Percentiles rank a stretch among this genome's conserved stretches.
Evolutionary conservation across 768 basidiomycete species (phyloP).

Genomic region (Mycena albidolilacea): DNA sequence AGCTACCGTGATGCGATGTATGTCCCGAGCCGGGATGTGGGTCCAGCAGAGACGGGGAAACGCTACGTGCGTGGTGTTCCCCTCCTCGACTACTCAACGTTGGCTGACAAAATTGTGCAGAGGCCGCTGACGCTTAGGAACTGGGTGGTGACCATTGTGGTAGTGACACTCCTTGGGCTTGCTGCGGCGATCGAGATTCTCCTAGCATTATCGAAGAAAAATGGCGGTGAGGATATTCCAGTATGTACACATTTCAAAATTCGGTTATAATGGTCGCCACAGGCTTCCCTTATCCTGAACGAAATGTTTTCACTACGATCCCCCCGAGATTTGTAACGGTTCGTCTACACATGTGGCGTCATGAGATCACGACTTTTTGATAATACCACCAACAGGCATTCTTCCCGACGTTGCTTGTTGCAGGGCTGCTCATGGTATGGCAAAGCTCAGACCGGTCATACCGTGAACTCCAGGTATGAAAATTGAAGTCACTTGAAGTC

Average conservation of each 20-base stretch:
- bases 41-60: not conserved
- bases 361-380: conserved; percentile 7
- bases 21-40: conserved; percentile 24
- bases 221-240: conserved; percentile 55
- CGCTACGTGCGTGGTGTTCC: conserved; percentile 19
- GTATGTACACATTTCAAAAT: no score
- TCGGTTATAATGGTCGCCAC: not conserved
- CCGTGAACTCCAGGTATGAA: conserved; percentile 64
- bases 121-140: conserved; percentile 20
- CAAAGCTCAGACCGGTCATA: conserved; percentile 48
- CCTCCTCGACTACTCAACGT: not conserved
- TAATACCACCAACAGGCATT: conserved; percentile 62
- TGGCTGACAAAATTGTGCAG: not conserved
- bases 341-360: not conserved
- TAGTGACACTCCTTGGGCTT: conserved; percentile 48
- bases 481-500: not conserved
- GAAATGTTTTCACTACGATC: conserved; percentile 63
- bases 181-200: conserved; percentile 64
- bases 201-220: conserved; percentile 55
- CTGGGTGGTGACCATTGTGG: conserved; percentile 23
- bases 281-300: conserved; percentile 70
- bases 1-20: conserved; percentile 35
- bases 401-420: conserved; percentile 64
- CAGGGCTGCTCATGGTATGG: conserved; percentile 23
- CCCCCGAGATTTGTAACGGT: conserved; percentile 61